Conservation (phyloP, 345 rosid genomes). For the Noccaea caerulescens region DNA sequence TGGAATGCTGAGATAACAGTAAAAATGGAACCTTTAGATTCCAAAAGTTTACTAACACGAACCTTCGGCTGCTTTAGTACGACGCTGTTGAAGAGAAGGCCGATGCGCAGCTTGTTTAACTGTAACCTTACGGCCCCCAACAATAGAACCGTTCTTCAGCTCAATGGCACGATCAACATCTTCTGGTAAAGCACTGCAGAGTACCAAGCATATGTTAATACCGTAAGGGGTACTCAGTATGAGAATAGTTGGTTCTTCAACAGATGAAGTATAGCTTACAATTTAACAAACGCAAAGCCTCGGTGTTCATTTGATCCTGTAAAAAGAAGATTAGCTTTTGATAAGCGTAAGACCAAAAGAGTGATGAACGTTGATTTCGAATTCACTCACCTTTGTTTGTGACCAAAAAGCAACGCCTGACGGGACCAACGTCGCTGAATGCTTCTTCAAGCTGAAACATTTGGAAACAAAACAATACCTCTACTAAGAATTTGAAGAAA, state of each 20-base stretch:
- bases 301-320: conserved; percentile 84
- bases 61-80: conserved; percentile 66
- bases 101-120: conserved; percentile 88
- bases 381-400: conserved; percentile 66
- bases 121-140: conserved; percentile 79
- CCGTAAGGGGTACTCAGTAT: background rate
- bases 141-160: conserved; percentile 62
- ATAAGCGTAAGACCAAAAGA: background rate
- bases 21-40: conserved; percentile 1
- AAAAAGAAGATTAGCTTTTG: conserved; percentile 25
- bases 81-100: conserved; percentile 74
- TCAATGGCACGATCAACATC: conserved; percentile 86
- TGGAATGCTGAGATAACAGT: background rate
- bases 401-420: conserved; percentile 89
- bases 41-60: conserved; percentile 19
- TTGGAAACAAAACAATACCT: background rate
- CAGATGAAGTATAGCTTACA: conserved; percentile 54
- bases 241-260: conserved; percentile 24
- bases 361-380: background rate
- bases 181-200: conserved; percentile 76
- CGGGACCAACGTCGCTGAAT: conserved; percentile 90
- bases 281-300: conserved; percentile 75
- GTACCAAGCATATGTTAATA: conserved; percentile 10
- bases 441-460: conserved; percentile 78
- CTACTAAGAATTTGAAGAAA: background rate